Evolutionary conservation across 768 basidiomycete species (phyloP), one percentile per base, ranked within the genome.

Genomic region (Podaxis sp.): DNA sequence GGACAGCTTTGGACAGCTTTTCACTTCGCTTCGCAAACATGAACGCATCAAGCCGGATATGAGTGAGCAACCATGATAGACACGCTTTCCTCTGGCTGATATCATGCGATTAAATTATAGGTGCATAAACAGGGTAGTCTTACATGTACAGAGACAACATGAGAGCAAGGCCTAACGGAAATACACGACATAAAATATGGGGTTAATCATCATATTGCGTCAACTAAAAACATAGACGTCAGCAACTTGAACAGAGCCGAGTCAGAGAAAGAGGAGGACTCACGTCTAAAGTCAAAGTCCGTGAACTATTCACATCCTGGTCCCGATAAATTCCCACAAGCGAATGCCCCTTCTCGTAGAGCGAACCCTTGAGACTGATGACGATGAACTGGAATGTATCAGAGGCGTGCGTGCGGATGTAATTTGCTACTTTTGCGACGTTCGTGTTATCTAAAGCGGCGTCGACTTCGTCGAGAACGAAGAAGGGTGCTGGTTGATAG

Each of bases 381-480:
- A 99, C 96, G 62, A 99, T 87, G 74, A 98, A 99, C 73, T 98
- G 96, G 82, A 98, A 96, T 1, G 80, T 74, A 50, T 88, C 85
- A 0, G 93, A 93, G 2, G 95, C 88, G 66, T 96, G 93, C 12
- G 83, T 77, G 2, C 91, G 86, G 67, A 97, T 95, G 71, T 98
- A 99, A 66, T 91, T 90, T 12, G 96, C 96, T 37, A 99, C 87
- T 72, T 95, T 94, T 40, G 93, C 92, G 2, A 98, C 96, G 67
- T 99, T 99, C n/a, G 95, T 97, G 73, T 98, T 96, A 77, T 99
- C 96, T 44, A 99, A 82, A 0, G 97, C 96, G 11, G 97, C 97
- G 67, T 99, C 96, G 26, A 97, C 95, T 75, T 99, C 96, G 70
- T 99, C 96, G n/a, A 99, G 82, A 13, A 98, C 96, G 73, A 99